These are phyloP conservation scores for Tetratostichococcus sp. DNA, from an alignment of 139 green algal species.

Conservation along the genomic window DNA sequence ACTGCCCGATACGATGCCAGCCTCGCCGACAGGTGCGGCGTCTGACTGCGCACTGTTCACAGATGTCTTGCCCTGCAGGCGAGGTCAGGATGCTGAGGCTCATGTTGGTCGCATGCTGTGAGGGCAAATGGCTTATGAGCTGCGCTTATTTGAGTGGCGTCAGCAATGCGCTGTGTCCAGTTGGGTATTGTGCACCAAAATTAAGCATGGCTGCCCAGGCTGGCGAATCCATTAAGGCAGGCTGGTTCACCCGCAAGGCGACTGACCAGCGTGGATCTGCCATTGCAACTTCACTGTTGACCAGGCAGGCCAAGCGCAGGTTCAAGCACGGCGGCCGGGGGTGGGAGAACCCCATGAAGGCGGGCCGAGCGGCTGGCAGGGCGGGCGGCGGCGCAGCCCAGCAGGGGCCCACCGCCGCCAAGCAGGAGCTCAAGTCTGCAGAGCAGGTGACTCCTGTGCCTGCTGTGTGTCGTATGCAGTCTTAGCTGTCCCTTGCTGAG, in stretches of 20 bases:
- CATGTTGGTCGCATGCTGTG: background rate
- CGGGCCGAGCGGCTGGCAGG: background rate
- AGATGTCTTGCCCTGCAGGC: background rate
- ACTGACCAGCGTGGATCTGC: background rate
- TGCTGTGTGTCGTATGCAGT: background rate
- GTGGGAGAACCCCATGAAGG: slow-evolving; percentile 48
- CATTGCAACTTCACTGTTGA: too few relatives aligned
- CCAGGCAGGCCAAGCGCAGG: too few relatives aligned
- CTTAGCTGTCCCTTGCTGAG: background rate
- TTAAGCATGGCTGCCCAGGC: too few relatives aligned
- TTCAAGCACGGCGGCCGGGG: slow-evolving; percentile 49
- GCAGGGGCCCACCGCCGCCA: too few relatives aligned
- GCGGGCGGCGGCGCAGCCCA: too few relatives aligned
- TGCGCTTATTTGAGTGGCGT: too few relatives aligned
- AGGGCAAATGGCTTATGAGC: too few relatives aligned
- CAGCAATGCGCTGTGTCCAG: background rate
- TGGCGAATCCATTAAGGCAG: too few relatives aligned
- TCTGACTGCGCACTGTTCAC: background rate
- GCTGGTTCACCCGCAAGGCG: too few relatives aligned
- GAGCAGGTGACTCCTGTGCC: slow-evolving; percentile 3
- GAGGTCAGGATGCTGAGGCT: too few relatives aligned
- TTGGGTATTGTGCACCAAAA: too few relatives aligned
- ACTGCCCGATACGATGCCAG: background rate
- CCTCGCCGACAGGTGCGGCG: slow-evolving; percentile 19
- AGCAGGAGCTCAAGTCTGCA: slow-evolving; percentile 1